A percentile compares a stretch with the other conserved stretches of the same genome.
phyloP scores from a whole-genome alignment of 2,329 filamentous ascomycete genomes.

The Thielaviopsis musarum region DNA sequence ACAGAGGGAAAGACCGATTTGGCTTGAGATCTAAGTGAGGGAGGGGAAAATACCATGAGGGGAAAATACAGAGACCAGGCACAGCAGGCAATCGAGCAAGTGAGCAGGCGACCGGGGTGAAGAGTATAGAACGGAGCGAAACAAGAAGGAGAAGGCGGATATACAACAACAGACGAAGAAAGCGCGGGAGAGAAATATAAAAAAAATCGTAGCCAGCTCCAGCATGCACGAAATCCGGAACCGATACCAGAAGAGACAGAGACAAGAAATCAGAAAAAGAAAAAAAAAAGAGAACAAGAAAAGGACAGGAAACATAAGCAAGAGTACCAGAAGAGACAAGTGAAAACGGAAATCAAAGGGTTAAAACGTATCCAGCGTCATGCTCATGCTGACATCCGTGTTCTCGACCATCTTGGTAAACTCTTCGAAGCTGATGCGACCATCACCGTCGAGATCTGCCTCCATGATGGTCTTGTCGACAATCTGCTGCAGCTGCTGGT shows the following conservation, averaged over 20 bases:
- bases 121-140: not conserved
- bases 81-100: no score
- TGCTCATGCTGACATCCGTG: constrained; percentile 63
- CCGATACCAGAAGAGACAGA: not conserved
- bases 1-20: not conserved
- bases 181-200: not conserved
- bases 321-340: not conserved
- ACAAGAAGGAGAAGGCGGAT: not conserved
- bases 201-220: not conserved
- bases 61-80: not conserved
- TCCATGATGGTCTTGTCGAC: constrained; percentile 99
- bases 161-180: not conserved
- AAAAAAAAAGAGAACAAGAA: constrained; percentile 1
- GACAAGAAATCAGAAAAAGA: not conserved
- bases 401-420: constrained; percentile 98
- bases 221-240: not conserved
- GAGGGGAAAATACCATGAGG: not conserved
- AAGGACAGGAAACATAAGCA: not conserved
- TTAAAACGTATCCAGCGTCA: constrained; percentile 44
- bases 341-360: not conserved
- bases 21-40: not conserved
- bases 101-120: no score
- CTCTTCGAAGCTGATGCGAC: constrained; percentile 98
- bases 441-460: constrained; percentile 86
- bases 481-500: constrained; percentile 97